Base-by-base conservation (phyloP, 352 stramenopile genomes). In the Phytophthora uliginosa region DNA sequence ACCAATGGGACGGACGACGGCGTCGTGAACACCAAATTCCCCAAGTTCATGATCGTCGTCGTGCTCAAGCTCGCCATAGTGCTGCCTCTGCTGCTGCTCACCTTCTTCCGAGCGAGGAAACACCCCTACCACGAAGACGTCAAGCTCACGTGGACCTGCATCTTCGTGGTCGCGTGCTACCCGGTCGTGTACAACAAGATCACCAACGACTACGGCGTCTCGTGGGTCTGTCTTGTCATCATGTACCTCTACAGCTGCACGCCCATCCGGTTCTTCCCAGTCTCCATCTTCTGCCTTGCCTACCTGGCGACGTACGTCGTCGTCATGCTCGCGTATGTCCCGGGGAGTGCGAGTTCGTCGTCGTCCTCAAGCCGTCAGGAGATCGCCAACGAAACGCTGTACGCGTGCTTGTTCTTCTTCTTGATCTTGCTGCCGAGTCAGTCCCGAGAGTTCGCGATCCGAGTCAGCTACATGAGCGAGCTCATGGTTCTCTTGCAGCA, bases 161-260 rank as follows among this genome's bases (percentile, higher is more conserved):
- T 90, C 48, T 68, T 62, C 38, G 74, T 87, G 4, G 84, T 93
- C 9, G 83, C 86, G 0, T 76, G 74, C 54, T 95, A 95, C 52
- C 86, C 86, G 45, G 73, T 95, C 22, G 77, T 87, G 50, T 95
- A 93, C 82, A 95, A 95, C 81, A 94, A 93, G 48, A 73, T 93
- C 53, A 95, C 88, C 2, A 88, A 90, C 63, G 86, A 94, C 72
- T 92, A 93, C 31, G 88, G 88, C 54, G 86, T 95, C 17, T 93
- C 88, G 15, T 93, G 88, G 85, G 80, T 94, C 28, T 95, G 86
- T 36, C 71, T 96, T 26, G 78, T 94, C 26, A 92, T 96, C 69
- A 94, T 95, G 88, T 94, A 93, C 73, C 82, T 94, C 50, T 94
- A 94, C 75, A 92, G 82, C 75, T 95, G 84, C 70, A 92, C 88